phyloP scores from a whole-genome alignment of 345 rosid genomes.

The Pugionium dolabratum region DNA sequence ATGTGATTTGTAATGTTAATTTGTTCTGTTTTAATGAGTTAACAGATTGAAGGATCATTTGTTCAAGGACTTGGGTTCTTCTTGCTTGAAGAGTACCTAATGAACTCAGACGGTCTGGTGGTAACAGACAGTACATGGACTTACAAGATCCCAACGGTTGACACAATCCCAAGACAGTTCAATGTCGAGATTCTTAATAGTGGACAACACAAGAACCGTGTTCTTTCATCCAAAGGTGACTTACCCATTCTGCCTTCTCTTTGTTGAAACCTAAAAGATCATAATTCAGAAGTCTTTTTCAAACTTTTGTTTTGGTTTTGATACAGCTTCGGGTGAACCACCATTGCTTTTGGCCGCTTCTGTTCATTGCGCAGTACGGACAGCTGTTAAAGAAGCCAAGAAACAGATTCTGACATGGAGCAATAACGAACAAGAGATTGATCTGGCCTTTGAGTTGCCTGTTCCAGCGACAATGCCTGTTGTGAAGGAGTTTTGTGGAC shows the following conservation, averaged over 20 bases:
- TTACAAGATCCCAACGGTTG: constrained; percentile 93
- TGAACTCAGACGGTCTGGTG: constrained; percentile 75
- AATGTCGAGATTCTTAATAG: constrained; percentile 77
- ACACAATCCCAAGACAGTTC: constrained; percentile 81
- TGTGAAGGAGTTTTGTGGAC: constrained; percentile 75
- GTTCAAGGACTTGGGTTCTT: constrained; percentile 96
- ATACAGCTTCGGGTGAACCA: constrained; percentile 94
- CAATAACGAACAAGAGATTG: constrained; percentile 16
- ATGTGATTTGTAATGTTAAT: background rate
- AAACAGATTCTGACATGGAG: constrained; percentile 61
- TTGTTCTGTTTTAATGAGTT: constrained; percentile 14
- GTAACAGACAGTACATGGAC: constrained; percentile 79
- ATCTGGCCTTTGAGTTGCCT: constrained; percentile 51
- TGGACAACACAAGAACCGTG: constrained; percentile 71
- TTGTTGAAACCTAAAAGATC: constrained; percentile 11
- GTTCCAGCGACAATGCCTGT: constrained; percentile 90
- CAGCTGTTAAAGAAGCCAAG: constrained; percentile 73
- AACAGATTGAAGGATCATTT: constrained; percentile 94
- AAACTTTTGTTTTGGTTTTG: constrained; percentile 30
- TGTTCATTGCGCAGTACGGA: constrained; percentile 78
- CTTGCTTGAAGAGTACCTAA: constrained; percentile 81
- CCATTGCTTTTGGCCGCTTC: constrained; percentile 83
- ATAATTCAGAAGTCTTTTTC: background rate
- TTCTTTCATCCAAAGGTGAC: constrained; percentile 92
- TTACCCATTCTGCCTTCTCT: background rate